Evolutionary conservation across 1,284 basidiomycete species (phyloP).

Genomic region (Phaffia rhodozyma): DNA sequence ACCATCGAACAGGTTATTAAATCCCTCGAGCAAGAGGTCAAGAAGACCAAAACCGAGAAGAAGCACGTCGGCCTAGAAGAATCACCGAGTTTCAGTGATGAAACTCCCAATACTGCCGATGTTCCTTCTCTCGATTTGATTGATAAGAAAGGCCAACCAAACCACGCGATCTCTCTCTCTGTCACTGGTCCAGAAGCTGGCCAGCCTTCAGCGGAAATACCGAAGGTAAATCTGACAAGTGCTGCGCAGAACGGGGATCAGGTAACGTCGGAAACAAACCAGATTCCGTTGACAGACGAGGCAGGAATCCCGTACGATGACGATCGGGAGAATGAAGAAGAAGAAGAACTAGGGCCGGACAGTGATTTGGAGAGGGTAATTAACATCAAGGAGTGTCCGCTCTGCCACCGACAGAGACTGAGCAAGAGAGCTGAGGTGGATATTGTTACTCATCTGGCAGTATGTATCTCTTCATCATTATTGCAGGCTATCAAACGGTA

Average conservation of each 20-base stretch:
- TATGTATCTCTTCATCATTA: not conserved
- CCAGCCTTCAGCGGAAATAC: constrained; percentile 21
- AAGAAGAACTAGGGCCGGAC: constrained; percentile 34
- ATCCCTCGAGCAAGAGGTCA: constrained; percentile 64
- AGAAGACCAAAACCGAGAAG: constrained; percentile 57
- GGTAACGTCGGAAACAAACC: not conserved
- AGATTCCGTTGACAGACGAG: constrained; percentile 5
- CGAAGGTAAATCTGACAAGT: constrained; percentile 24
- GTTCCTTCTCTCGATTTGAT: not conserved
- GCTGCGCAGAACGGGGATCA: not conserved
- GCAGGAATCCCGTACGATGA: constrained; percentile 11
- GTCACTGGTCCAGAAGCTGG: constrained; percentile 26
- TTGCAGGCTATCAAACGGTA: not conserved
- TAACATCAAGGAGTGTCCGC: constrained; percentile 84
- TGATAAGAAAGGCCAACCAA: not conserved
- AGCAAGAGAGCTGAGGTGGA: constrained; percentile 80
- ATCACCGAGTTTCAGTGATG: not conserved
- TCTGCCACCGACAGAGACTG: constrained; percentile 79
- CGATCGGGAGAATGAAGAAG: constrained; percentile 21
- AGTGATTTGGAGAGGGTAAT: constrained; percentile 70
- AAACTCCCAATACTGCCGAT: not conserved
- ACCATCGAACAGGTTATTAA: constrained; percentile 65
- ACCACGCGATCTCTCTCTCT: constrained; percentile 18
- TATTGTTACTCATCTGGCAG: constrained; percentile 61
- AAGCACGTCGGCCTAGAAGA: constrained; percentile 32